Evolutionary conservation across 768 basidiomycete genomes (phyloP).

Genomic region (Lentinula boryana): DNA sequence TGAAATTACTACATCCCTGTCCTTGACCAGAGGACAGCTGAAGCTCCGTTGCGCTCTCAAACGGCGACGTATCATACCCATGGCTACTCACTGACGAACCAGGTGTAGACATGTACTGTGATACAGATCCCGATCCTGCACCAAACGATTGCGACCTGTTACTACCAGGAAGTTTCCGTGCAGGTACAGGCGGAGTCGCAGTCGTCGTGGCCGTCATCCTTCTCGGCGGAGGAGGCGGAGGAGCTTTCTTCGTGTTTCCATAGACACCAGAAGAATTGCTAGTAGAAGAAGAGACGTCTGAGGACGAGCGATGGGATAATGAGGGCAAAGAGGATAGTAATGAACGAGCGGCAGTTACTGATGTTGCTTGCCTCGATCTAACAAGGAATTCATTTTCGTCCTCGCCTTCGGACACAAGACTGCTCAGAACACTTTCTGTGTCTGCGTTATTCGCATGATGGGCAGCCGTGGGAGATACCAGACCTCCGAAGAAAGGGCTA

Average conservation of each 20-base stretch:
- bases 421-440: constrained; percentile 23
- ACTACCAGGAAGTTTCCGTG: constrained; percentile 24
- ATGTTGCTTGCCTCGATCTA: neutral
- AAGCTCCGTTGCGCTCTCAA: constrained; percentile 54
- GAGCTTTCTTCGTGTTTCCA: constrained; percentile 35
- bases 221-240: constrained; percentile 65
- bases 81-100: constrained; percentile 29
- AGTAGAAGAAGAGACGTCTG: constrained; percentile 5
- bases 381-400: constrained; percentile 4
- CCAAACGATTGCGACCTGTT: constrained; percentile 12
- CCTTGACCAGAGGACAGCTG: constrained; percentile 17
- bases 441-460: constrained; percentile 14
- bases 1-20: constrained; percentile 43
- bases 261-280: neutral
- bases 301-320: constrained; percentile 9
- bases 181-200: constrained; percentile 43
- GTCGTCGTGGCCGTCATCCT: constrained; percentile 20
- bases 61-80: constrained; percentile 50
- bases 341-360: constrained; percentile 2
- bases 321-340: constrained; percentile 3
- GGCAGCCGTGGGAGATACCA: neutral
- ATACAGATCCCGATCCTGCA: neutral
- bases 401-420: neutral
- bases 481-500: constrained; percentile 37
- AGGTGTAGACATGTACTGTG: constrained; percentile 10